A percentile compares a stretch with the other conserved stretches of the same genome.
Evolutionary conservation across 2,329 filamentous ascomycete genomes (phyloP).

Genomic region (Gremmenia infestans): DNA sequence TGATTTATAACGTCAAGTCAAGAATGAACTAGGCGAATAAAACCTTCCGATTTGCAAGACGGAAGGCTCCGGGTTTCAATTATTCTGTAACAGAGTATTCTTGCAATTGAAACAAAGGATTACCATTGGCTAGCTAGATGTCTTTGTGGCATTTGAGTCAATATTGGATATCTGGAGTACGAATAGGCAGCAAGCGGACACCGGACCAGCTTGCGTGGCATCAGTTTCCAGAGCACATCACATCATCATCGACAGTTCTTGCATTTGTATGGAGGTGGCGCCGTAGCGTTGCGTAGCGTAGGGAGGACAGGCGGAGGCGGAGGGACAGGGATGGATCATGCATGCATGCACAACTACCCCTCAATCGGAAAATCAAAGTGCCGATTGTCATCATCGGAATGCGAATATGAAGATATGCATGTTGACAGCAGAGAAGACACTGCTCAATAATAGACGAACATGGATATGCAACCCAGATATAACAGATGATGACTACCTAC

Average conservation of each 20-base stretch:
- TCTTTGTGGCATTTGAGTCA: background rate
- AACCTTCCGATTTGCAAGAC: background rate
- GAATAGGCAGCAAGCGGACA: background rate
- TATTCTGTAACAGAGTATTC: no score
- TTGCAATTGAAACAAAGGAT: no score
- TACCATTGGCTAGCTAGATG: no score
- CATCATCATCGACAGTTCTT: conserved; percentile 11
- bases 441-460: no score
- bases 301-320: no score
- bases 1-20: background rate
- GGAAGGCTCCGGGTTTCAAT: no score
- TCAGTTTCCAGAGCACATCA: conserved; percentile 1
- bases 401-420: no score
- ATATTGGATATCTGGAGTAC: background rate
- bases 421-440: no score
- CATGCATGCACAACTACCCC: conserved; percentile 9
- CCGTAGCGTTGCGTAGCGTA: background rate
- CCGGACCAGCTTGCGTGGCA: conserved; percentile 10
- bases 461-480: no score
- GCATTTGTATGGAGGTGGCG: background rate
- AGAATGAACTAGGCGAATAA: conserved; percentile 7
- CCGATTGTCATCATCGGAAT: conserved; percentile 3
- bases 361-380: conserved; percentile 12
- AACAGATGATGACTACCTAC: no score
- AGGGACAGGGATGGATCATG: background rate